A percentile compares a stretch with the other conserved stretches of the same genome.
Conservation (phyloP, 805 yeast genomes). For the Lachancea kluyveri region DNA sequence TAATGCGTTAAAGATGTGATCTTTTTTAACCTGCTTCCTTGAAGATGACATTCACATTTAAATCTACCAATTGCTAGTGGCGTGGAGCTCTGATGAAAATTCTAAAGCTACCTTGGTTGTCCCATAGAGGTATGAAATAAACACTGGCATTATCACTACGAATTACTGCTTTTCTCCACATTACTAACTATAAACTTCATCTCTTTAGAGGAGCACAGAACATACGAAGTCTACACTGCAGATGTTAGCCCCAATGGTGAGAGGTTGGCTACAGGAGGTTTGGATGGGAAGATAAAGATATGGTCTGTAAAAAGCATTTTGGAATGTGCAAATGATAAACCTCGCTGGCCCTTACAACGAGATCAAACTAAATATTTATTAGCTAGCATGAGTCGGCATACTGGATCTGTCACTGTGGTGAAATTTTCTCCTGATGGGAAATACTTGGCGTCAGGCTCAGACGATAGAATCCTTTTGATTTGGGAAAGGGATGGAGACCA, state of each 20-base stretch:
- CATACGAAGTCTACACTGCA: slow-evolving; percentile 80
- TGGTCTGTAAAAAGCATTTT: slow-evolving; percentile 67
- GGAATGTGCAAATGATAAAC: slow-evolving; percentile 30
- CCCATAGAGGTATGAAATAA: slow-evolving; percentile 40
- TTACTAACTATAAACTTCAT: slow-evolving; percentile 6
- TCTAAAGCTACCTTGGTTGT: slow-evolving; percentile 66
- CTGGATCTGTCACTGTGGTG: slow-evolving; percentile 94
- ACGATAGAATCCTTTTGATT: slow-evolving; percentile 82
- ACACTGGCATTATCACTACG: background rate
- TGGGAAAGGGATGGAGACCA: slow-evolving; percentile 84
- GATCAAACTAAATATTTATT: slow-evolving; percentile 44
- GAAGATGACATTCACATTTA: too few relatives aligned
- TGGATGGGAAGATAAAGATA: slow-evolving; percentile 85
- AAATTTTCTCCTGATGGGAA: slow-evolving; percentile 89
- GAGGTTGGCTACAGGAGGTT: slow-evolving; percentile 88
- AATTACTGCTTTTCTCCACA: too few relatives aligned
- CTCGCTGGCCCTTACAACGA: slow-evolving; percentile 11
- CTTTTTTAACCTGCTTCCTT: too few relatives aligned
- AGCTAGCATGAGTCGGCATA: slow-evolving; percentile 90
- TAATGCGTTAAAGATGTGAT: too few relatives aligned
- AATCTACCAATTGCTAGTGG: too few relatives aligned
- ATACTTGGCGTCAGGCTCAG: slow-evolving; percentile 90
- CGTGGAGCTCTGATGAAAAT: slow-evolving; percentile 47
- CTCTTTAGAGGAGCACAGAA: slow-evolving; percentile 62
- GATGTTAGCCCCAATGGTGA: slow-evolving; percentile 76